Base-by-base conservation (phyloP, 148 eudicot species). In the Arctostaphylos glauca region DNA sequence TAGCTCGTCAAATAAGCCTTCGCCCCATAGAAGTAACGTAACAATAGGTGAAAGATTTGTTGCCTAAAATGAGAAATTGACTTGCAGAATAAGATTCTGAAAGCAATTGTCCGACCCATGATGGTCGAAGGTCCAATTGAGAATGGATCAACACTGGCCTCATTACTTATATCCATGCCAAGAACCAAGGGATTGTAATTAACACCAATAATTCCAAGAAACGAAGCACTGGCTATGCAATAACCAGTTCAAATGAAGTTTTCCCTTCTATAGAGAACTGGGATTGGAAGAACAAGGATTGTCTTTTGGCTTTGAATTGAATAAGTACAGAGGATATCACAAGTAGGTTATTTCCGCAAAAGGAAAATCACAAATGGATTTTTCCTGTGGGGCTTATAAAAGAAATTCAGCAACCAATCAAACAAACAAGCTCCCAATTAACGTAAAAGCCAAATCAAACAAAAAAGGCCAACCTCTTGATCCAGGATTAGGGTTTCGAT, bases 101-200 rank as follows among this genome's bases (percentile, higher is more conserved):
- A 94, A 25, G 99, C 99, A 82, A 97, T 89, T 31, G 96, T 94
- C 58, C 98, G 84, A 62, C 98, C 99, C 64, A 97, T 3, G 10
- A 97, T 78, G 3, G 94, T 87, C 14, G 88, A 88, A 13, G 98
- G 98, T 50, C 98, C 98, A 85, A 97, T 94, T 23, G 88, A 86
- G 87, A 97, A 94, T 23, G 86, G 76, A 81, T 92, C 97, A 74
- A 97, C 89, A 56, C 77, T 86, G 46, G 98, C 98, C 84, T 97
- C 98, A 83, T 92, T 89, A 77, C 91, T 94, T 76, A 93, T 87
- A 89, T 97, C 98, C 99, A 97, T 94, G 2, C 75, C 84, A 73
- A 38, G 41, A 31, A 9, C 66, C 80, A n/a, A 58, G 66, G 52
- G 76, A 9, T 4, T 50, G 44, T 80, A 44, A 4, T 47, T 47